Percentiles rank a stretch among this genome's conserved stretches.
phyloP scores from a whole-genome alignment of 2,329 filamentous ascomycete species.

The Phialemoniopsis sp. region DNA sequence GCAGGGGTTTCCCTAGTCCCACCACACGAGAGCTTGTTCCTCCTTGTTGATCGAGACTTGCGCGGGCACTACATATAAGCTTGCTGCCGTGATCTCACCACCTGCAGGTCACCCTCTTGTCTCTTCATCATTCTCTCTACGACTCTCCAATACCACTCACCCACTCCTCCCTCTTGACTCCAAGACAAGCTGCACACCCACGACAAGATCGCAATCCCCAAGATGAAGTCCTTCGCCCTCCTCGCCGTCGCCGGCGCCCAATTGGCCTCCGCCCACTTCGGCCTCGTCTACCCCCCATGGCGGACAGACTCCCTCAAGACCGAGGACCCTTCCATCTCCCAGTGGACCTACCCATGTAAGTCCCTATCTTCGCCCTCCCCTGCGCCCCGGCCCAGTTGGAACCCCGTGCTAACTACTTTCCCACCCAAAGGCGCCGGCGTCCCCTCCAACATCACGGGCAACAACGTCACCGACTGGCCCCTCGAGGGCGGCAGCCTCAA shows the following conservation, averaged over 20 bases:
- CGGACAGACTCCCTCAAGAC: conserved; percentile 40
- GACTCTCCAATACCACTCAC: too few relatives aligned
- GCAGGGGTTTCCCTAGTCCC: too few relatives aligned
- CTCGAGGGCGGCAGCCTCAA: conserved; percentile 41
- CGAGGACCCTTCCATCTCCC: conserved; percentile 29
- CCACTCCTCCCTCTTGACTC: too few relatives aligned
- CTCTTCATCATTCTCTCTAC: too few relatives aligned
- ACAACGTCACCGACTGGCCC: conserved; percentile 49
- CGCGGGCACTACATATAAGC: too few relatives aligned
- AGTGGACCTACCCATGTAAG: conserved; percentile 50
- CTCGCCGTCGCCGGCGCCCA: conserved; percentile 26
- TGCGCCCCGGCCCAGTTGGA: too few relatives aligned
- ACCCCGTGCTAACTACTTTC: too few relatives aligned
- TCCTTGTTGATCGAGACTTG: too few relatives aligned
- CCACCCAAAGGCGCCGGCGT: conserved; percentile 40
- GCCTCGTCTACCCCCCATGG: conserved; percentile 42
- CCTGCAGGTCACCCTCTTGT: too few relatives aligned
- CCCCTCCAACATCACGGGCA: conserved; percentile 26
- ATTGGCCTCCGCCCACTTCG: conserved; percentile 42
- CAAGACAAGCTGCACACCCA: too few relatives aligned
- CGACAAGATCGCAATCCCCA: conserved; percentile 21
- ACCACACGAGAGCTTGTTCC: too few relatives aligned
- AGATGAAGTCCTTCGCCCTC: conserved; percentile 19
- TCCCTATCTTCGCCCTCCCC: conserved; percentile 3
- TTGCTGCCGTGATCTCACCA: too few relatives aligned